Conservation (phyloP, 768 basidiomycete species). For the Lactarius tabidus region DNA sequence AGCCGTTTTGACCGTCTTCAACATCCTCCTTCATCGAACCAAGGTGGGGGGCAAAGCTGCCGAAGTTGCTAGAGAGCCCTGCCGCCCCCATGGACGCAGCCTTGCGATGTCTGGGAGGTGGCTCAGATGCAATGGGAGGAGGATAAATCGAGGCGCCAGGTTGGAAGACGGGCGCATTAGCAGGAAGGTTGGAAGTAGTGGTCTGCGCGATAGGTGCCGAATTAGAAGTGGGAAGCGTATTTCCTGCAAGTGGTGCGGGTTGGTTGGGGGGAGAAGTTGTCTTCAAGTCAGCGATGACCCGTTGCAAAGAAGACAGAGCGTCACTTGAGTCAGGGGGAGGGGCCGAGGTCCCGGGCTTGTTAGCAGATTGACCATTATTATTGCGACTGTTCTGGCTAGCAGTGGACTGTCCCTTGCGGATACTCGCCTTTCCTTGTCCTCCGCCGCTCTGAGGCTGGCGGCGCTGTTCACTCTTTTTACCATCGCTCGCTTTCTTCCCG, state of each 20-base stretch:
- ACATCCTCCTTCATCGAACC: constrained; percentile 81
- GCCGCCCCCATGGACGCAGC: constrained; percentile 67
- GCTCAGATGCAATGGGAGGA: constrained; percentile 42
- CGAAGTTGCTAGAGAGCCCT: constrained; percentile 56
- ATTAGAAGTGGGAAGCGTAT: constrained; percentile 35
- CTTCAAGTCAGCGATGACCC: constrained; percentile 92
- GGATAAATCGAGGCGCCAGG: constrained; percentile 60
- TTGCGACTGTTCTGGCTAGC: constrained; percentile 55
- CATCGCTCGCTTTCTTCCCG: constrained; percentile 53
- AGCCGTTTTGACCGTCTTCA: constrained; percentile 51
- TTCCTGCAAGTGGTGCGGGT: constrained; percentile 37
- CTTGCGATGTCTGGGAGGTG: constrained; percentile 69
- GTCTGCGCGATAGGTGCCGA: constrained; percentile 48
- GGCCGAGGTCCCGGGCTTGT: constrained; percentile 38
- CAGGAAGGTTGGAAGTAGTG: constrained; percentile 48
- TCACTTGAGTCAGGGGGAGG: constrained; percentile 67
- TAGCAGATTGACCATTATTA: constrained; percentile 37
- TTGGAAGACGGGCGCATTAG: constrained; percentile 71
- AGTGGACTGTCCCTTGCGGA: constrained; percentile 35
- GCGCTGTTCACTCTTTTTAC: constrained; percentile 52
- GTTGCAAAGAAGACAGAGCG: constrained; percentile 82
- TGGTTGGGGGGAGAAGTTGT: constrained; percentile 66
- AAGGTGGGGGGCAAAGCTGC: constrained; percentile 72
- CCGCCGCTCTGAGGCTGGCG: constrained; percentile 36
- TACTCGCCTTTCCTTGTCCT: constrained; percentile 34